Conservation (phyloP, 441 rosid species). For the Hura crepitans region DNA sequence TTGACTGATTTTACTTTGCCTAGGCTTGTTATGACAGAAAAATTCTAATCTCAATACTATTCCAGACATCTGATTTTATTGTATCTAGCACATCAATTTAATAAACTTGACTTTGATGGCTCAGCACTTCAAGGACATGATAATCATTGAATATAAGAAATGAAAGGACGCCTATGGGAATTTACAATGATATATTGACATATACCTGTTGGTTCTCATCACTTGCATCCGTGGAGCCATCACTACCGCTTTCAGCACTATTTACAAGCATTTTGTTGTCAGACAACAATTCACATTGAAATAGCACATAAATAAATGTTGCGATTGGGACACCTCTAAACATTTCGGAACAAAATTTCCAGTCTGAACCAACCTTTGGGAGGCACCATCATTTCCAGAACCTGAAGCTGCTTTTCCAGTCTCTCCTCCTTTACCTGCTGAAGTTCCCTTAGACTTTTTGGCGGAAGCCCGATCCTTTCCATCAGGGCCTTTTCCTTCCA, state of each 20-base stretch:
- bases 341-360: slow-evolving; percentile 9
- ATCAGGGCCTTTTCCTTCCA: slow-evolving; percentile 45
- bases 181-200: not conserved
- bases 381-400: slow-evolving; percentile 82
- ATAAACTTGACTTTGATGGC: not conserved
- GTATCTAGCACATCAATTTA: not conserved
- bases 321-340: not conserved
- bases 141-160: not conserved
- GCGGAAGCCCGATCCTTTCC: slow-evolving; percentile 54
- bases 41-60: not conserved
- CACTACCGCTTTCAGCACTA: slow-evolving; percentile 90
- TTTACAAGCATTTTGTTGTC: slow-evolving; percentile 22
- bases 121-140: slow-evolving; percentile 3
- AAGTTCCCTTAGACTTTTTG: slow-evolving; percentile 60
- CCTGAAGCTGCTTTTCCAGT: slow-evolving; percentile 63
- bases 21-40: not conserved
- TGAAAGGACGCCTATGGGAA: not conserved
- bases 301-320: not conserved
- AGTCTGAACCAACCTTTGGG: slow-evolving; percentile 62
- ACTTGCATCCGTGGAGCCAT: slow-evolving; percentile 85
- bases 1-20: not conserved
- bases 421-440: slow-evolving; percentile 55
- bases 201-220: slow-evolving; percentile 78
- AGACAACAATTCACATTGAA: not conserved
- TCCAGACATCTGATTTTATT: not conserved